Evolutionary conservation across 768 basidiomycete species (phyloP).

Genomic region (Lactarius quietus): DNA sequence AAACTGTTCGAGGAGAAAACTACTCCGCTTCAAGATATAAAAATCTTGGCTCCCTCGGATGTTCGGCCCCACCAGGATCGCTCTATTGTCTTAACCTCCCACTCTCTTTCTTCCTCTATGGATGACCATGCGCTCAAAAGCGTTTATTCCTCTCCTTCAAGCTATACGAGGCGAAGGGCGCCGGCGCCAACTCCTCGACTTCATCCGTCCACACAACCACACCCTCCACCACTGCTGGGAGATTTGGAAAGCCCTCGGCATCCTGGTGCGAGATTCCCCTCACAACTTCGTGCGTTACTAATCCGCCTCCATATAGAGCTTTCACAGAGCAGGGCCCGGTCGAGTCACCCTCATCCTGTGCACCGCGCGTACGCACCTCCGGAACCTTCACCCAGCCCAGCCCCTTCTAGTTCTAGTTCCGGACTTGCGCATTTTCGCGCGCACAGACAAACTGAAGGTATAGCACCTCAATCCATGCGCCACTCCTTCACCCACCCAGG

Average conservation of each 20-base stretch:
- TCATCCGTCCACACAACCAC: background rate
- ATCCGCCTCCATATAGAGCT: background rate
- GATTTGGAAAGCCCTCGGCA: background rate
- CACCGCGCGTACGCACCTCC: background rate
- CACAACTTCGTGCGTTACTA: background rate
- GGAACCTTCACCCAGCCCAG: constrained; percentile 10
- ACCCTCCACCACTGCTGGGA: background rate
- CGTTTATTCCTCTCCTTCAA: constrained; percentile 8
- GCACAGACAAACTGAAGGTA: constrained; percentile 19
- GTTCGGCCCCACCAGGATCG: constrained; percentile 11
- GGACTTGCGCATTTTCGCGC: background rate
- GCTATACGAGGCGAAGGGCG: constrained; percentile 11
- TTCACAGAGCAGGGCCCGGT: background rate
- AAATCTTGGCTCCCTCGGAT: constrained; percentile 5
- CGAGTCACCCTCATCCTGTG: background rate
- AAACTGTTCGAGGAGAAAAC: background rate
- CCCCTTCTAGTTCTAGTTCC: constrained; percentile 14
- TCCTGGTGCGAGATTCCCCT: constrained; percentile 6
- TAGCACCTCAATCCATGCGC: constrained; percentile 24
- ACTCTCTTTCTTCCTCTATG: constrained; percentile 16
- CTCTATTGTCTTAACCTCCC: constrained; percentile 7
- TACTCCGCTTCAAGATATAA: constrained; percentile 11
- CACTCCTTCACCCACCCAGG: constrained; percentile 22
- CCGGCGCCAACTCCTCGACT: constrained; percentile 10
- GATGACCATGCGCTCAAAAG: constrained; percentile 16